A percentile compares a stretch with the other conserved stretches of the same genome.
These are phyloP conservation scores for Cinnamomum chago DNA, from an alignment of 164 flowering plant genomes.

Conservation along the genomic window DNA sequence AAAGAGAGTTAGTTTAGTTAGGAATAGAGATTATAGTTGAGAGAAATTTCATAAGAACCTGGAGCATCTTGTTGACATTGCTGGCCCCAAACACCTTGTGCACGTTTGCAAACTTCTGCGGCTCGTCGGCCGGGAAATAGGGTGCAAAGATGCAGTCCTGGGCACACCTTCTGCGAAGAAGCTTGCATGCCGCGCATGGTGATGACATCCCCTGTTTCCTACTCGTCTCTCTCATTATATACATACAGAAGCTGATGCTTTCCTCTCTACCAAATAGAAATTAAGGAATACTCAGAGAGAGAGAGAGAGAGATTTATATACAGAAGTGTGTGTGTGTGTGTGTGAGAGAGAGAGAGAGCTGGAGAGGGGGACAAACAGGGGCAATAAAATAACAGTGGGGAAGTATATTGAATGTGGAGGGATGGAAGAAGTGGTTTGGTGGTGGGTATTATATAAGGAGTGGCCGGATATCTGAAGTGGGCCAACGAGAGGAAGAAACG, in stretches of 20 bases:
- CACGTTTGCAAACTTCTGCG: slow-evolving; percentile 85
- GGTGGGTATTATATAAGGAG: not conserved
- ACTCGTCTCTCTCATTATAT: slow-evolving; percentile 35
- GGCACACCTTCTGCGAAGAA: slow-evolving; percentile 69
- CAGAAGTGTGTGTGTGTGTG: not conserved
- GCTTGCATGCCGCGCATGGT: slow-evolving; percentile 91
- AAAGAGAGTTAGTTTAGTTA: too few relatives aligned
- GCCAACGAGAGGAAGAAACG: not conserved
- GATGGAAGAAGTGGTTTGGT: not conserved
- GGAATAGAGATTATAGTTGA: too few relatives aligned
- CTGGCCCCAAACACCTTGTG: slow-evolving; percentile 93
- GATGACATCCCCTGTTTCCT: slow-evolving; percentile 52
- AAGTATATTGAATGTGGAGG: too few relatives aligned
- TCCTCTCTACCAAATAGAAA: not conserved
- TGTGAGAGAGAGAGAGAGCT: not conserved
- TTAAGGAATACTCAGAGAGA: not conserved
- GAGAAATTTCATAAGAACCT: slow-evolving; percentile 33
- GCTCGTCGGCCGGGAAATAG: slow-evolving; percentile 83
- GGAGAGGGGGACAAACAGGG: not conserved
- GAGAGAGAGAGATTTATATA: too few relatives aligned
- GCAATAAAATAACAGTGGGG: not conserved
- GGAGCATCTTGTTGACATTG: slow-evolving; percentile 90
- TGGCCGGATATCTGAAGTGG: not conserved
- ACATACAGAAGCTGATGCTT: not conserved
- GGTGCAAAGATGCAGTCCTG: slow-evolving; percentile 81